Evolutionary conservation across 768 basidiomycete genomes (phyloP), one percentile per base, ranked within the genome.

Genomic region (Russula earlei): DNA sequence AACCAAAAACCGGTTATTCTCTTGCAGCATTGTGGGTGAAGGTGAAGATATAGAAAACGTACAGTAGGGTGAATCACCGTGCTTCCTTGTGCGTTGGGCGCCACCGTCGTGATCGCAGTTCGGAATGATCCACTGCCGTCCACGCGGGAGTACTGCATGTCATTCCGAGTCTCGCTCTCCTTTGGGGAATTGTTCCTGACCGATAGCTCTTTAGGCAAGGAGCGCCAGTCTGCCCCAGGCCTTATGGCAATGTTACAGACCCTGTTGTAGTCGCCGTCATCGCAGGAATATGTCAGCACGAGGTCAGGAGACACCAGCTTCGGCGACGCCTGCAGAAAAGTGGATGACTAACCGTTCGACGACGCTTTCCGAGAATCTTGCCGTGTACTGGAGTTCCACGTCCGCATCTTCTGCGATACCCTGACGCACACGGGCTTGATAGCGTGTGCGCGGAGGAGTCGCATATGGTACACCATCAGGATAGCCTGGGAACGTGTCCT

Each of bases 351-450:
- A 54, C 27, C 83, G 73, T 68, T 88, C 84, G 9, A 82, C 71
- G 6, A 79, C 54, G 6, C 49, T 64, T 10, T 68, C 37, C 5
- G 67, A 46, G 63, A 74, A 81, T 25, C 69, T 62, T 38, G 64
- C 70, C 0, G 85, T 80, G 57, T 83, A 83, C 56, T 90, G 87
- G 29, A 79, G 75, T 15, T 66, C 61, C 12, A 88, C 74, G 17
- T 70, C 47, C 7, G 66, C 62, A 19, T 68, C 65, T 48, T 48
- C 66, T 49, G 58, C 46, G 15, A 42, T 55, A 8, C 58, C 38
- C 19, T 62, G 62, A n/a, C 77, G 71, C 49, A 71, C 68, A 70
- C 67, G 69, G 22, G 63, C 63, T 58, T 79, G 77, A 61, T 76
- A 79, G 12, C 69, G 63, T 29, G 68, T 75, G 33, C 67, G 58